phyloP scores from a whole-genome alignment of 83 land plant species.

The Isoetes engelmannii region DNA sequence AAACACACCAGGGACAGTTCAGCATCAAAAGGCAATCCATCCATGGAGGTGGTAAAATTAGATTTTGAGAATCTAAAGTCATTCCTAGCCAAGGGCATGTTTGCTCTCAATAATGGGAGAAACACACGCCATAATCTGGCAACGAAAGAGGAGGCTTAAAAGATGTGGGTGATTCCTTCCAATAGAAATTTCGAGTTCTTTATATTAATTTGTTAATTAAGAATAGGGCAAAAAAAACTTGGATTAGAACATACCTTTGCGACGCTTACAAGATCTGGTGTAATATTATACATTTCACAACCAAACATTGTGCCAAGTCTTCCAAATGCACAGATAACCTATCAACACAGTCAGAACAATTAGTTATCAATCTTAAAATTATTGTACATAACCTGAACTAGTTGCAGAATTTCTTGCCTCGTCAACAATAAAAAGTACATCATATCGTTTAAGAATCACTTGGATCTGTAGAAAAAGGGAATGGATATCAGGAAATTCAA shows the following conservation, averaged over 20 bases:
- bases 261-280: conserved; percentile 96
- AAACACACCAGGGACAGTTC: background rate
- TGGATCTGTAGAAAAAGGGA: conserved; percentile 54
- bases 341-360: conserved; percentile 5
- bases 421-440: conserved; percentile 93
- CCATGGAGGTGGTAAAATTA: background rate
- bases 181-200: too few species aligned
- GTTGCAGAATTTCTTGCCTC: conserved; percentile 45
- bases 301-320: conserved; percentile 97
- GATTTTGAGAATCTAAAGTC: background rate
- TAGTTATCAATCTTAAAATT: background rate
- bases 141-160: too few species aligned
- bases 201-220: too few species aligned
- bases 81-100: background rate
- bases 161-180: too few species aligned
- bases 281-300: conserved; percentile 83
- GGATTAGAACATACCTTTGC: conserved; percentile 58
- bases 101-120: too few species aligned
- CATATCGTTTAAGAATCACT: conserved; percentile 77
- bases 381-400: background rate
- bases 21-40: background rate
- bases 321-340: conserved; percentile 99
- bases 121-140: too few species aligned
- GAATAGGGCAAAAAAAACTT: too few species aligned
- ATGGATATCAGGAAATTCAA: too few species aligned